phyloP scores from a whole-genome alignment of 2,329 filamentous ascomycete genomes.

The Aspergillus ustus region DNA sequence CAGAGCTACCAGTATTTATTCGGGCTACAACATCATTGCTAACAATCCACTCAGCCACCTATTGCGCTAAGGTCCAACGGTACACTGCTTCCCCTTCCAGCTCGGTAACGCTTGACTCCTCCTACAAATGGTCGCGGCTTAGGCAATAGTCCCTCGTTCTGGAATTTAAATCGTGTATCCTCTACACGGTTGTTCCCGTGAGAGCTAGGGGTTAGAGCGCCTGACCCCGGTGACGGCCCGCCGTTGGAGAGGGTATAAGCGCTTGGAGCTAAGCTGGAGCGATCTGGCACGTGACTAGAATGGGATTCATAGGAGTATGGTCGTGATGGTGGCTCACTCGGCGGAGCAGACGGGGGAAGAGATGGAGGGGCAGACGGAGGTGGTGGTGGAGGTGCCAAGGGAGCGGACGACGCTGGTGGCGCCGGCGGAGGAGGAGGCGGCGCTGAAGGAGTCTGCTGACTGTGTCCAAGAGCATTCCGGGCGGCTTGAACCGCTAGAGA shows the following conservation, averaged over 20 bases:
- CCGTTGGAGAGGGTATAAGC: slow-evolving; percentile 76
- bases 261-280: slow-evolving; percentile 72
- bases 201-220: slow-evolving; percentile 30
- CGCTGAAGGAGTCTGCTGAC: slow-evolving; percentile 47
- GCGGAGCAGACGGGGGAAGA: slow-evolving; percentile 45
- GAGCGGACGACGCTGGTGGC: slow-evolving; percentile 50
- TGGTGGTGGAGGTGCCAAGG: slow-evolving; percentile 49
- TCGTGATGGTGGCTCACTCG: slow-evolving; percentile 50
- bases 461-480: slow-evolving; percentile 59
- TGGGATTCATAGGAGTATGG: slow-evolving; percentile 42
- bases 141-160: slow-evolving; percentile 78
- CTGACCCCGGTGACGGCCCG: slow-evolving; percentile 36
- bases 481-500: slow-evolving; percentile 65
- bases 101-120: slow-evolving; percentile 79
- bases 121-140: slow-evolving; percentile 81
- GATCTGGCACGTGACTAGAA: slow-evolving; percentile 52
- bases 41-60: slow-evolving; percentile 28
- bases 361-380: slow-evolving; percentile 52
- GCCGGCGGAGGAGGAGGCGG: slow-evolving; percentile 44
- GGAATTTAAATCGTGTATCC: slow-evolving; percentile 85
- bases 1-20: not conserved
- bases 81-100: slow-evolving; percentile 90
- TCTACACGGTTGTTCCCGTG: slow-evolving; percentile 62
- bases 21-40: slow-evolving; percentile 5
- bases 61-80: slow-evolving; percentile 73